Conservation (phyloP, 164 flowering plant genomes). For the Vitis rotundifolia region DNA sequence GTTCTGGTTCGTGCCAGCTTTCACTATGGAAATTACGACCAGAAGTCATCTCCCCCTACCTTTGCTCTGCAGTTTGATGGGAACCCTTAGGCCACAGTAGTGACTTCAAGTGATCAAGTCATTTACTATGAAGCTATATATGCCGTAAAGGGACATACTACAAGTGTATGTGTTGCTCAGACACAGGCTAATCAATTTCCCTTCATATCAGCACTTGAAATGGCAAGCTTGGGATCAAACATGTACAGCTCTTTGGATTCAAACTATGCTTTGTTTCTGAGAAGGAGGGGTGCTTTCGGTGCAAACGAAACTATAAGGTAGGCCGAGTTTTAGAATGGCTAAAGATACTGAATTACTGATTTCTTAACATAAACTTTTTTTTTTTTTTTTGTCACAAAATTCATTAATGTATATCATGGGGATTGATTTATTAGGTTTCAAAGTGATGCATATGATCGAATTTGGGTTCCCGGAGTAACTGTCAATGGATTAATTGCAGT, state of each 20-base stretch:
- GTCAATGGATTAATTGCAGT: not conserved
- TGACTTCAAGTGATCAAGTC: not conserved
- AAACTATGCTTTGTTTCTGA: slow-evolving; percentile 4
- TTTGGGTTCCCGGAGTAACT: slow-evolving; percentile 30
- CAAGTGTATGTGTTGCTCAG: slow-evolving; percentile 33
- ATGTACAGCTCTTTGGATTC: slow-evolving; percentile 21
- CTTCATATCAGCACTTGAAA: slow-evolving; percentile 43
- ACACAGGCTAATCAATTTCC: slow-evolving; percentile 37
- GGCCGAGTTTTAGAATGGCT: too few relatives aligned
- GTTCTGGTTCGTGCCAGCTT: slow-evolving; percentile 27
- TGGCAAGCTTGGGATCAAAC: slow-evolving; percentile 23
- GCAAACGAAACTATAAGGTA: slow-evolving; percentile 11
- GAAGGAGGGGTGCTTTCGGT: slow-evolving; percentile 7
- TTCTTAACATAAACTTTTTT: not conserved
- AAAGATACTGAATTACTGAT: too few relatives aligned
- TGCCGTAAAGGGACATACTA: not conserved
- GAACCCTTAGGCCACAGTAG: slow-evolving; percentile 17
- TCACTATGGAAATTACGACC: slow-evolving; percentile 34
- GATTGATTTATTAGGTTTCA: slow-evolving; percentile 1
- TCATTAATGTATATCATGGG: too few relatives aligned
- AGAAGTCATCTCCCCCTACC: slow-evolving; percentile 15
- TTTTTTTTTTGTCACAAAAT: not conserved
- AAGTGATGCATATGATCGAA: slow-evolving; percentile 45
- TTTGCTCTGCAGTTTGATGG: slow-evolving; percentile 30
- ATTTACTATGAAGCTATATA: slow-evolving; percentile 16